Conservation (phyloP, 495 filamentous ascomycete species). For the Delitschia confertaspora region DNA sequence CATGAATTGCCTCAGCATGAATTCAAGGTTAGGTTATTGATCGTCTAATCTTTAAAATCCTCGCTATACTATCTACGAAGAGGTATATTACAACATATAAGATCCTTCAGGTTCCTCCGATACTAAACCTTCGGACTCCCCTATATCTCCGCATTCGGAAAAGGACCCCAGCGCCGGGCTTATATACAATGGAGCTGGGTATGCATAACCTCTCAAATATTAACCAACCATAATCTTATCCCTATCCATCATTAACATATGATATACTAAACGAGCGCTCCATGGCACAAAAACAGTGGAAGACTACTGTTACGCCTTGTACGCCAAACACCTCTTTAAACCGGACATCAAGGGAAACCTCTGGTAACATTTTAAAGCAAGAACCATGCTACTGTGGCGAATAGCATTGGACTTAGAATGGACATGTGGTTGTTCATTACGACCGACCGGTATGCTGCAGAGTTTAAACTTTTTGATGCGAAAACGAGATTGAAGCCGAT, state of each 20-base stretch:
- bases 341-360: no score
- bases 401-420: slow-evolving; percentile 6
- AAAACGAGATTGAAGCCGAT: slow-evolving; percentile 70
- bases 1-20: slow-evolving; percentile 1
- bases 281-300: not conserved
- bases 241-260: not conserved
- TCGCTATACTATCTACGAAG: not conserved
- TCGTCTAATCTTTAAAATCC: not conserved
- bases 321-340: no score
- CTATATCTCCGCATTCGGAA: not conserved
- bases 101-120: not conserved
- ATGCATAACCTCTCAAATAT: slow-evolving; percentile 19
- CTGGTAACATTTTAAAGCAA: no score
- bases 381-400: slow-evolving; percentile 12
- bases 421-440: slow-evolving; percentile 10
- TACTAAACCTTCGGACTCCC: not conserved
- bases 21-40: not conserved
- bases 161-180: slow-evolving; percentile 22
- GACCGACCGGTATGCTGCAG: slow-evolving; percentile 7
- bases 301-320: no score
- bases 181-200: slow-evolving; percentile 23
- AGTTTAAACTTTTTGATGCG: slow-evolving; percentile 37
- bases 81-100: not conserved
- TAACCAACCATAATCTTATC: not conserved
- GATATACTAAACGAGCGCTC: not conserved